Percentiles rank a stretch among this genome's conserved stretches.
These are phyloP conservation scores for Lichtheimia hyalospora DNA, from an alignment of 371 early-diverging fungal genomes.

Conservation along the genomic window DNA sequence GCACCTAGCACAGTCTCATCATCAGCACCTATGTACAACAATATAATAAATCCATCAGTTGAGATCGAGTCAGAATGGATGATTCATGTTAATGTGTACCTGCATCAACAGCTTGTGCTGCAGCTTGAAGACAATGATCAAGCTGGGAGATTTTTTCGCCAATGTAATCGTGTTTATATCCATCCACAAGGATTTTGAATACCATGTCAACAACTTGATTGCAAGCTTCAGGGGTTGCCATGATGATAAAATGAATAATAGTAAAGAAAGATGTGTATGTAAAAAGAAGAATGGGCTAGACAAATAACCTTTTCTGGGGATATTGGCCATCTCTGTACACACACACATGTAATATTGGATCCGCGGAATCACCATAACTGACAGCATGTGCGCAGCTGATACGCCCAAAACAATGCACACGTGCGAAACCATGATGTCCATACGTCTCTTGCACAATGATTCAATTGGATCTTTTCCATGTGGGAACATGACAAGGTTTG, in stretches of 20 bases:
- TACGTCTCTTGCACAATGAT: too few species aligned
- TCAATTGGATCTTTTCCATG: too few species aligned
- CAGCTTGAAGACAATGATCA: constrained; percentile 56
- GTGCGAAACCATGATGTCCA: too few species aligned
- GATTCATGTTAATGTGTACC: constrained; percentile 15
- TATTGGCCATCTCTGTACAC: too few species aligned
- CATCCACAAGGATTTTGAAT: constrained; percentile 46
- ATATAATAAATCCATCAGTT: not conserved
- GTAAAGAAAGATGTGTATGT: not conserved
- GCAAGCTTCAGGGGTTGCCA: constrained; percentile 11
- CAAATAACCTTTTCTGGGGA: too few species aligned
- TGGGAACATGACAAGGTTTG: too few species aligned
- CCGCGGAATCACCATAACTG: too few species aligned
- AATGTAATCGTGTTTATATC: constrained; percentile 53
- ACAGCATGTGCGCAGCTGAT: too few species aligned
- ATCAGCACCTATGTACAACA: constrained; percentile 31
- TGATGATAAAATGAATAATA: not conserved
- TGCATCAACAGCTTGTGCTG: constrained; percentile 38
- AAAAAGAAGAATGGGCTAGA: not conserved
- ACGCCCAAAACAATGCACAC: too few species aligned
- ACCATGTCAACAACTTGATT: constrained; percentile 28
- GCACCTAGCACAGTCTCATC: constrained; percentile 55
- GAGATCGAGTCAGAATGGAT: too few species aligned
- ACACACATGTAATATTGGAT: too few species aligned
- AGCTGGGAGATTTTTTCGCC: constrained; percentile 57